Evolutionary conservation across 83 land plant species (phyloP).

Genomic region (Larix sibirica): DNA sequence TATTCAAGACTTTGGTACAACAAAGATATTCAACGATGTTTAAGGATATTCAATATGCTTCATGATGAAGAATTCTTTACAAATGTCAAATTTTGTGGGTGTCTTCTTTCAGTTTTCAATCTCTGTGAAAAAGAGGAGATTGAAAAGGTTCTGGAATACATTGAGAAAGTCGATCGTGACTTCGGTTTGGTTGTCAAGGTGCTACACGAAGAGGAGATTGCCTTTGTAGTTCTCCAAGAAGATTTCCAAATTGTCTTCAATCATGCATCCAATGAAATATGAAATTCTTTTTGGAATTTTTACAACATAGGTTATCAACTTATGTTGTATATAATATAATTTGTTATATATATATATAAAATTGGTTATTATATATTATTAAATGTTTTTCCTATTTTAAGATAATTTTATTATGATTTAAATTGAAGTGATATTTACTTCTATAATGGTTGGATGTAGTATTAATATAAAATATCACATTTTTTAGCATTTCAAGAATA

Average conservation of each 20-base stretch:
- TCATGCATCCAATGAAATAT: constrained; percentile 42
- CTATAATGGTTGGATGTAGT: too few relatives aligned
- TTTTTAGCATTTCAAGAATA: too few relatives aligned
- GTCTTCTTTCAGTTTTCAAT: constrained; percentile 59
- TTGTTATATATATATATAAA: too few relatives aligned
- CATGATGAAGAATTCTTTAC: constrained; percentile 40
- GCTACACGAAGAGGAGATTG: constrained; percentile 28
- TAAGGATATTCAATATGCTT: constrained; percentile 44
- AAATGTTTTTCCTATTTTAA: too few relatives aligned
- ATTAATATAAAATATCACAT: too few relatives aligned
- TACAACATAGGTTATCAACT: constrained; percentile 67
- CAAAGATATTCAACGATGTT: constrained; percentile 61
- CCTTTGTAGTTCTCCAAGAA: constrained; percentile 31
- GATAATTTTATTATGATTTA: too few relatives aligned
- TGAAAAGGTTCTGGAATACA: constrained; percentile 39
- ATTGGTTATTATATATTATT: too few relatives aligned
- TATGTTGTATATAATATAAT: constrained; percentile 13
- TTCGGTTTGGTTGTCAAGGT: constrained; percentile 45
- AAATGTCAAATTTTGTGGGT: constrained; percentile 80
- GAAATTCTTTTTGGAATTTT: constrained; percentile 76
- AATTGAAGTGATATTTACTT: too few relatives aligned
- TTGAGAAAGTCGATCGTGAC: constrained; percentile 46
- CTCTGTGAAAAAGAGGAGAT: constrained; percentile 54
- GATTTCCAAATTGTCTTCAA: constrained; percentile 42
- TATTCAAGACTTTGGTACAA: constrained; percentile 67